Base-by-base conservation (phyloP, 179 eudicot species). In the Spergularia azorica region DNA sequence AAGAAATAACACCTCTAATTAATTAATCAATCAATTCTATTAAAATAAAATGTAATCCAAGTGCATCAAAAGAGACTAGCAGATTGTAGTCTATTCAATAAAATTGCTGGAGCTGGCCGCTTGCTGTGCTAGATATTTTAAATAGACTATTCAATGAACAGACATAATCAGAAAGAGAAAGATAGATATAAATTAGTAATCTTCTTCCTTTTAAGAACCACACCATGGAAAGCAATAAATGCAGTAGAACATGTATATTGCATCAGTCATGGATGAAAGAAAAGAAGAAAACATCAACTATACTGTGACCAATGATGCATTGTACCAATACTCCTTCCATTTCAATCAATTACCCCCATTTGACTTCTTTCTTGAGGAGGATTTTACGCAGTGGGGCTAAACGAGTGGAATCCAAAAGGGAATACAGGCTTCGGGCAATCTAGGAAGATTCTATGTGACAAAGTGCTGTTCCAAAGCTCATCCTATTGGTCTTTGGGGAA, bases 81-180 rank as follows among this genome's bases (percentile, higher is more conserved):
- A 73, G 87, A 89, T 74, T 82, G 87, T 79, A 85, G 85, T 79
- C 92, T 26, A 78, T n/a, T n/a, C n/a, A n/a, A n/a, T n/a, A 89
- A 92, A 26, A 26, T 26, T 26, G 32, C 32, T 26, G 32, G 32
- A 26, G 32, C 32, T 26, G 32, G 32, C 32, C 32, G 32, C 32
- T 26, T 26, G 32, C 32, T 26, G 1, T 84, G 73, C 92, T 6
- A 83, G 88, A 82, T 82, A 80, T 86, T 88, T 88, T 74, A 88
- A 69, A 70, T 26, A 54, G 9, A 83, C 62, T 91, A 87, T 74
- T 85, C 85, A 66, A 85, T 72, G 72, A 91, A 87, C 79, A 88
- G 88, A 91, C 90, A 87, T 81, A 86, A 32, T 26, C 12, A 72
- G 55, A 67, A 79, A 12, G 32, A 26, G 32, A 0, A 15, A 41